Evolutionary conservation across 306 rosid species (phyloP), one percentile per base, ranked within the genome.

Genomic region (Malus fusca): DNA sequence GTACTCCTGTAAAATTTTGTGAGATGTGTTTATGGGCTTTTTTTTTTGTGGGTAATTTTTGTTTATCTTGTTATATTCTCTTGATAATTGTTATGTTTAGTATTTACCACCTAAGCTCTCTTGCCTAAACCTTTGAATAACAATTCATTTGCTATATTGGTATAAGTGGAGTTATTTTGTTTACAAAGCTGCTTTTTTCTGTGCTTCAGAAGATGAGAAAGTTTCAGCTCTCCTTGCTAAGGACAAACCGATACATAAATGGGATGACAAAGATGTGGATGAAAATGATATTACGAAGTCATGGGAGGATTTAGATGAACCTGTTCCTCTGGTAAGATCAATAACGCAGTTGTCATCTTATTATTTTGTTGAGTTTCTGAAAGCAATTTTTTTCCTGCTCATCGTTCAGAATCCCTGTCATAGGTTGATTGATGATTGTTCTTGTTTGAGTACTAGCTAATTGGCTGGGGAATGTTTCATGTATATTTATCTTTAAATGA

Each of bases 231-330:
- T 90, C 13, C 63, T 60, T 55, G 28, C 66, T 51, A 90, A 84
- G 83, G 97, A 90, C 63, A 87, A 37, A 58, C 80, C 84, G 15
- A 86, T 63, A 87, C 82, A 43, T 78, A 89, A 84, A 44, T 95
- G 98, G 98, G 98, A 89, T 26, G 97, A 95, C 69, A 97, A 95
- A 84, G 97, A 95, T 69, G 84, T 81, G 37, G 98, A 95, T 71
- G 96, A 90, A 19, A 81, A 92, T 81, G 97, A 89, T 74, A 86
- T 89, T 69, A 95, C 88, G 85, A 97, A 91, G 3, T 92, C 97
- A 19, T 95, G 98, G 98, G 98, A 95, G 83, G 98, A 95, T 80
- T 91, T 87, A 0, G 98, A 92, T 44, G 97, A 92, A 81, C 91
- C 90, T 77, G 86, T 86, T 48, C 89, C 87, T 53, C 87, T 73